Conservation (phyloP, 2,329 filamentous ascomycete species). For the Coleophoma cylindrospora region DNA sequence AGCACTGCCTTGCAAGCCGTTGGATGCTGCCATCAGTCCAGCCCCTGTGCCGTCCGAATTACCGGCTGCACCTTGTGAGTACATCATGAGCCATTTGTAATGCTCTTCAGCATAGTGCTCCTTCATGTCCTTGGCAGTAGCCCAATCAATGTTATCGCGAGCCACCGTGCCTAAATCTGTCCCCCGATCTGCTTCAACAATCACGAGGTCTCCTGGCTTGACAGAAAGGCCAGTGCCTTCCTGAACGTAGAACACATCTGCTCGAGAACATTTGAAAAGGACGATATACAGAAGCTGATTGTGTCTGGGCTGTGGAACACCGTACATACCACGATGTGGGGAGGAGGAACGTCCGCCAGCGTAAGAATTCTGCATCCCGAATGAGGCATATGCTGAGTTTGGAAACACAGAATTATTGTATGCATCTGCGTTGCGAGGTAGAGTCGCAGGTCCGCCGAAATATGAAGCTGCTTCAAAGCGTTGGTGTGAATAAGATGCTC, state of each 20-base stretch:
- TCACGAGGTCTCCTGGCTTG: slow-evolving; percentile 88
- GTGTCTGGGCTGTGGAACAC: slow-evolving; percentile 54
- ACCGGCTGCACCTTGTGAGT: slow-evolving; percentile 71
- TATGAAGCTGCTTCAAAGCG: slow-evolving; percentile 23
- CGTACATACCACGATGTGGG: slow-evolving; percentile 58
- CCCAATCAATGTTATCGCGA: slow-evolving; percentile 81
- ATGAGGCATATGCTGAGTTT: slow-evolving; percentile 13
- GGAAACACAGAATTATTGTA: slow-evolving; percentile 16
- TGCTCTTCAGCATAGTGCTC: slow-evolving; percentile 92
- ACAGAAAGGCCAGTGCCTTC: slow-evolving; percentile 90
- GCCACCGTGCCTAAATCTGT: slow-evolving; percentile 93
- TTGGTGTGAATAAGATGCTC: slow-evolving; percentile 14
- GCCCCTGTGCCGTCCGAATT: slow-evolving; percentile 55
- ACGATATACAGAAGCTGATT: slow-evolving; percentile 81
- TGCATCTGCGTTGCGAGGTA: slow-evolving; percentile 15
- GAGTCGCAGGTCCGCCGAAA: slow-evolving; percentile 21
- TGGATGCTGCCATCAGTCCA: slow-evolving; percentile 59
- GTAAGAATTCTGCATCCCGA: slow-evolving; percentile 18
- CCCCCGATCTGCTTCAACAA: slow-evolving; percentile 94
- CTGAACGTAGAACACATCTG: slow-evolving; percentile 95
- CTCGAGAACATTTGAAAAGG: slow-evolving; percentile 91
- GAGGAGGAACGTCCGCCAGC: slow-evolving; percentile 43
- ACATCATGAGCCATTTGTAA: slow-evolving; percentile 99
- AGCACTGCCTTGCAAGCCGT: slow-evolving; percentile 61
- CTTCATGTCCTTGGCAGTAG: slow-evolving; percentile 82